Base-by-base conservation (phyloP, 495 filamentous ascomycete genomes). In the Cudoniella acicularis region DNA sequence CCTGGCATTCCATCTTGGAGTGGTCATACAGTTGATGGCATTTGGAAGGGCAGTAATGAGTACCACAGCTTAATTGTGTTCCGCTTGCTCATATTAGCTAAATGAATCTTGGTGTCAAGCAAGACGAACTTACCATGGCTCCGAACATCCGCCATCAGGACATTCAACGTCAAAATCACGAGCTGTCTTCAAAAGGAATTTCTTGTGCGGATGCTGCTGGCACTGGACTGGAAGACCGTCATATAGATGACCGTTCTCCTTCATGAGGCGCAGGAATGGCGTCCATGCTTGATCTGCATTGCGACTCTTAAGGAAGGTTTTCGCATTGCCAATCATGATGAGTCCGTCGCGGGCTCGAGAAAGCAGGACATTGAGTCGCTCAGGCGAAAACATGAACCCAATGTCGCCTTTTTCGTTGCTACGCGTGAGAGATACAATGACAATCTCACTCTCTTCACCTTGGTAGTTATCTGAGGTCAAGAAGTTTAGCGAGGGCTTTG, bases 361-460 rank as follows among this genome's bases (percentile, higher is more conserved):
- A 0, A 92, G 67, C 0, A 91, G 74, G 0, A 93, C 89, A 57
- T 91, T 92, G 0, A 91, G 59, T 10, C 89, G 73, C 62, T 93
- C 76, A 0, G 84, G 0, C n/a, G 83, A 72, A 10, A 76, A 60
- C 85, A 93, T 89, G 70, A 93, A 93, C 0, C 89, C 89, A 36
- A 91, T 87, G 30, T 90, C 86, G 0, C 80, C 75, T 0, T 56
- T 53, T 1, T 70, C 59, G 62, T 92, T 93, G 66, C 87, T 87
- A 10, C 89, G 73, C 0, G 87, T 90, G 3, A 92, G 67, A 0
- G 80, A 82, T 0, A 70, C 84, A 36, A 93, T 76, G 1, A 92
- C 87, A 24, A 91, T 87, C 4, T 91, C 82, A 49, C 83, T 87
- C 57, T 93, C 89, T 62, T 93, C 88, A 2, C 89, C 89, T 68